These are phyloP conservation scores for Trichosanthes truncata DNA, from an alignment of 306 rosid species.

Conservation along the genomic window DNA sequence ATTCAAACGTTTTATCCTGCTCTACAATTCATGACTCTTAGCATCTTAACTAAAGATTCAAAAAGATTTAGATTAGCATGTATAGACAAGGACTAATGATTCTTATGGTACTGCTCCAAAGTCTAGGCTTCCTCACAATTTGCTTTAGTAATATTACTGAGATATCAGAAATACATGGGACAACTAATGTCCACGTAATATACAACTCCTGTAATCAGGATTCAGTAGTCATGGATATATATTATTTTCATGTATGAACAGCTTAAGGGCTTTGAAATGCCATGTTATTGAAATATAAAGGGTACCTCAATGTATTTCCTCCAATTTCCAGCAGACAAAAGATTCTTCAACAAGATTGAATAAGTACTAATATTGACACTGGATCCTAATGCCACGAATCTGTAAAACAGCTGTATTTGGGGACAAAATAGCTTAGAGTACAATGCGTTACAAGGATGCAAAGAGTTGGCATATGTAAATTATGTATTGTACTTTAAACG, in stretches of 20 bases:
- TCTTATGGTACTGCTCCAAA: not conserved
- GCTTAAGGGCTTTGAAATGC: not conserved
- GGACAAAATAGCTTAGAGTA: conserved; percentile 8
- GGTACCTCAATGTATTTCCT: conserved; percentile 89
- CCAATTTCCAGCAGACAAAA: conserved; percentile 77
- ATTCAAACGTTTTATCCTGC: not conserved
- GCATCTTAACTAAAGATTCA: not conserved
- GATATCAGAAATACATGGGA: not conserved
- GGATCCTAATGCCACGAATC: conserved; percentile 59
- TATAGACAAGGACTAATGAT: not conserved
- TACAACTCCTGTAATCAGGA: not conserved
- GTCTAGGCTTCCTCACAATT: not conserved
- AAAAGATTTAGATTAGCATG: not conserved
- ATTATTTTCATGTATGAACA: not conserved
- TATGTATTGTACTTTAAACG: not conserved
- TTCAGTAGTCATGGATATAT: not conserved
- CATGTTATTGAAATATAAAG: not conserved
- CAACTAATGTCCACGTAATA: not conserved
- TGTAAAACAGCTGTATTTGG: conserved; percentile 63
- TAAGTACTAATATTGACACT: conserved; percentile 54
- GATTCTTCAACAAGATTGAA: conserved; percentile 77
- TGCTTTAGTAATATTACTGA: not conserved
- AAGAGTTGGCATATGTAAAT: not conserved
- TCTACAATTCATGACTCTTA: not conserved
- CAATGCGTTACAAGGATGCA: not conserved